Evolutionary conservation across 129 eudicot species (phyloP), one percentile per base, ranked within the genome.

Genomic region (Silybum marianum): DNA sequence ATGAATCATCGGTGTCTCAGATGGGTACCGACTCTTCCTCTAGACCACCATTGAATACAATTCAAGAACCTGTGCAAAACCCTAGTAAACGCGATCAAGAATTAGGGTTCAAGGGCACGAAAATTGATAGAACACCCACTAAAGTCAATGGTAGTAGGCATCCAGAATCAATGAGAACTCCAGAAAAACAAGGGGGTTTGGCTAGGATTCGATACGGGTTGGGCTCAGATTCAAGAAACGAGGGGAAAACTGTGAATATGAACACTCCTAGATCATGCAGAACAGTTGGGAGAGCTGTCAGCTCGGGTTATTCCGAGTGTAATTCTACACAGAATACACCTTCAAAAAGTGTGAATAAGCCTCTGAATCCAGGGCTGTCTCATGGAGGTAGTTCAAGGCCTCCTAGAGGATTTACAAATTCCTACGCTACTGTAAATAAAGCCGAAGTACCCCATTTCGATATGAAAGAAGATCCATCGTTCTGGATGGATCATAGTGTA

Each of bases 401-500:
- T 81, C 83, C 87, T 26, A 90, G 84, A 89, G 92, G 98, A 69
- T 69, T 89, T 44, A 89, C 94, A 9, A 89, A 39, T 72, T 74
- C 76, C 2, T 24, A 82, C 22, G 71, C 88, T 71, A 80, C 82
- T 39, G 95, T 91, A 66, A 88, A 91, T 87, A 82, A 90, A 7
- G 90, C 83, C 32, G 98, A 95, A 74, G 98, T 92, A 65, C 97
- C 98, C 2, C 91, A 91, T 95, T 91, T 95, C 78, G 97, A 90
- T 30, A 96, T 95, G 63, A 93, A 95, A 79, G 99, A 95, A 83
- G 93, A 95, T 86, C 91, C 99, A 78, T 89, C 99, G 0, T 95
- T 95, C 86, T 95, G 99, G 99, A 88, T 91, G 95, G 97, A 95
- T 78, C 99, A 91, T 78, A 95, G 84, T 87, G 98, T 95, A 38